A percentile compares a stretch with the other conserved stretches of the same genome.
phyloP scores from a whole-genome alignment of 2,329 filamentous ascomycete genomes.

The Samsoniella hepiali region DNA sequence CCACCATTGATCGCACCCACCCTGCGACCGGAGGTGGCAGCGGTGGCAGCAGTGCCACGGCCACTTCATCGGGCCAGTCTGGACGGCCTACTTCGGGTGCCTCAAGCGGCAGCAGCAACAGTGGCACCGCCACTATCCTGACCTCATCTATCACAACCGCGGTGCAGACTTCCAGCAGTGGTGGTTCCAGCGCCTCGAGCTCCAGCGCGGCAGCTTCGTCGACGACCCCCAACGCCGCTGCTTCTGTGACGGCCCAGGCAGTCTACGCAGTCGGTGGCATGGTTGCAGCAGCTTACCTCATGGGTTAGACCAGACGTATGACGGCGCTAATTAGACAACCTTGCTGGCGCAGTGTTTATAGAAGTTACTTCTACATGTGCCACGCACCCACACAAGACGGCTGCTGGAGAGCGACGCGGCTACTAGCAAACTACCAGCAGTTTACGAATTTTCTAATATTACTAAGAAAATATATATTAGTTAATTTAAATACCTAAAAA shows the following conservation, averaged over 20 bases:
- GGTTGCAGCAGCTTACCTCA: conserved; percentile 14
- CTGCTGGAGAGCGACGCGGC: no score
- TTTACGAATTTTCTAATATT: no score
- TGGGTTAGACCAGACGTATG: background rate
- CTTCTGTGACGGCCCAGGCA: background rate
- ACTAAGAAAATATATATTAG: no score
- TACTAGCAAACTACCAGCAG: no score
- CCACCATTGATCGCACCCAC: conserved; percentile 28
- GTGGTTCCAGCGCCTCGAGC: background rate
- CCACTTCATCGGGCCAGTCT: background rate
- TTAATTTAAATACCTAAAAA: no score
- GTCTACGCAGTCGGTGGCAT: conserved; percentile 7
- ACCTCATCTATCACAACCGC: background rate
- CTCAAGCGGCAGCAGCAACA: background rate
- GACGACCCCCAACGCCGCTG: background rate
- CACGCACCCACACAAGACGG: no score
- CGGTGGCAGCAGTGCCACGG: background rate
- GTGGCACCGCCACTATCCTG: background rate
- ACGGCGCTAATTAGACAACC: no score
- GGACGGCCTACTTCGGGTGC: background rate
- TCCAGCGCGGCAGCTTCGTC: background rate
- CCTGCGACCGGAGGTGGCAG: background rate
- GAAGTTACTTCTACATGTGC: no score
- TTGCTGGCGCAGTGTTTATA: no score
- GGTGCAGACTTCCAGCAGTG: background rate